Evolutionary conservation across 345 rosid genomes (phyloP).

Genomic region (Durio zibethinus): DNA sequence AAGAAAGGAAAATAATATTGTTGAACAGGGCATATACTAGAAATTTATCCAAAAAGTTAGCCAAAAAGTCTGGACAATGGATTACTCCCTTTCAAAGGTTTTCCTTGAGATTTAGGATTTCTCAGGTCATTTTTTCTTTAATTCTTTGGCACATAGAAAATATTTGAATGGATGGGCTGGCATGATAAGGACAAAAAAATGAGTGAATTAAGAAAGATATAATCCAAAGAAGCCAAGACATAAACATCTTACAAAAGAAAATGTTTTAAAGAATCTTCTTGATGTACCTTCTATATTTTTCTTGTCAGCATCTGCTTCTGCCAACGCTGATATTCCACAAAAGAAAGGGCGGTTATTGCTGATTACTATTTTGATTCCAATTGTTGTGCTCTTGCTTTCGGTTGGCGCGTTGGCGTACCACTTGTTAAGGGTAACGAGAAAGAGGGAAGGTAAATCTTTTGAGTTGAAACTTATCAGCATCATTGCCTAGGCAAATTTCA

Average conservation of each 20-base stretch:
- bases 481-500: no score
- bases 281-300: neutral
- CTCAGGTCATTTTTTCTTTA: no score
- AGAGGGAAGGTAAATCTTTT: slow-evolving; percentile 20
- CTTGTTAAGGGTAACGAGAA: slow-evolving; percentile 7
- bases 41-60: no score
- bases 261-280: neutral
- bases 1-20: no score
- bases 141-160: no score
- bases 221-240: no score
- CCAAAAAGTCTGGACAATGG: no score
- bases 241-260: no score
- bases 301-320: neutral
- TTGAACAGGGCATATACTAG: no score
- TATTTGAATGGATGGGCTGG: neutral
- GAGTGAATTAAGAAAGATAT: neutral
- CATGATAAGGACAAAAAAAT: neutral
- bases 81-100: no score
- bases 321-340: neutral
- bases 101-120: no score
- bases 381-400: neutral
- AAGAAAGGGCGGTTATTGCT: neutral
- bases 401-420: neutral
- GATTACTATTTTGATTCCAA: neutral
- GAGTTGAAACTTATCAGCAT: neutral